Evolutionary conservation across 2,329 filamentous ascomycete genomes (phyloP).

Genomic region (Scedosporium boydii): DNA sequence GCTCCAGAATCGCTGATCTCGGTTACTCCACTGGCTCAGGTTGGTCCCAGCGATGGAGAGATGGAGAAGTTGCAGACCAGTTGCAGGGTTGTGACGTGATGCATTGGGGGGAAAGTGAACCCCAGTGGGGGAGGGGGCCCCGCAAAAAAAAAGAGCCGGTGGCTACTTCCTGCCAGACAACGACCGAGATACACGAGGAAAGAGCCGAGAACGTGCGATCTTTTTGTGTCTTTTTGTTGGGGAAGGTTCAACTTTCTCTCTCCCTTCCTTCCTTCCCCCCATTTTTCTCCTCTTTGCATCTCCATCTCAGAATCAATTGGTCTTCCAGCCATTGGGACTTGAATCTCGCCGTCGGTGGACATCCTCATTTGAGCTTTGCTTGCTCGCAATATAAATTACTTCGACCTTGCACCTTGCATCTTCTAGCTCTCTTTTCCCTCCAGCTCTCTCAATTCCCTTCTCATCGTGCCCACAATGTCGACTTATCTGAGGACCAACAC

Average conservation of each 20-base stretch:
- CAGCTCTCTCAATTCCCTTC: not conserved
- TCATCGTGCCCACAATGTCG: slow-evolving; percentile 39
- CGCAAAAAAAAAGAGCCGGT: not conserved
- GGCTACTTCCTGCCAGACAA: not conserved
- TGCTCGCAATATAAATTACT: no score
- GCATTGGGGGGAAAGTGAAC: not conserved
- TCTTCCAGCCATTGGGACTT: not conserved
- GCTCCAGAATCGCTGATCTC: not conserved
- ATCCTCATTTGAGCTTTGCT: not conserved
- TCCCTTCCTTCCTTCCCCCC: not conserved
- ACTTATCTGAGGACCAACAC: slow-evolving; percentile 53
- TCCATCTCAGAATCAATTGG: not conserved
- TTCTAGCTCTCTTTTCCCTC: not conserved
- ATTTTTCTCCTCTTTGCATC: not conserved
- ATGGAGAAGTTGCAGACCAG: not conserved
- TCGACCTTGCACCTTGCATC: no score
- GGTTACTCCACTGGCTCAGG: not conserved
- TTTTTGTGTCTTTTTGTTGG: not conserved
- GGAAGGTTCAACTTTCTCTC: not conserved
- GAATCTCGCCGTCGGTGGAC: not conserved
- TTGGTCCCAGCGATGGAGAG: not conserved
- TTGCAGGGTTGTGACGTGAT: not conserved
- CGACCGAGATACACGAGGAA: not conserved
- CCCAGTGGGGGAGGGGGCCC: not conserved
- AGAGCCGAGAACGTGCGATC: not conserved